Evolutionary conservation across 2,329 filamentous ascomycete genomes (phyloP).

Genomic region (Amauroascus niger): DNA sequence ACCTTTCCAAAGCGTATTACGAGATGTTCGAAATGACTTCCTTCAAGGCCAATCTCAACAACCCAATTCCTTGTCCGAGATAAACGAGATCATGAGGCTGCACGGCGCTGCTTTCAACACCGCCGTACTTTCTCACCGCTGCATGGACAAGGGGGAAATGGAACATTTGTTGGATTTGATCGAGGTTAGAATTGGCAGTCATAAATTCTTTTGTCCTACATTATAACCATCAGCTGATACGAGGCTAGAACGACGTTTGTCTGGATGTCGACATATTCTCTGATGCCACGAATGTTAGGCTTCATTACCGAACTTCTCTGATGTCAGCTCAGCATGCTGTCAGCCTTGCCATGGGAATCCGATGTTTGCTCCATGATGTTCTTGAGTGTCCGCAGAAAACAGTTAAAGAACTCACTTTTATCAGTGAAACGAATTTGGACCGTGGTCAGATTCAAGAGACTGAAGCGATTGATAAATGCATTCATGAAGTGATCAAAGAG

Average conservation of each 20-base stretch:
- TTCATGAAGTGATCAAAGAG: neutral
- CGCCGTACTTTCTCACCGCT: neutral
- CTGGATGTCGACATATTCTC: neutral
- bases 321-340: neutral
- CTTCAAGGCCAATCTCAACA: neutral
- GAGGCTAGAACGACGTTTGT: neutral
- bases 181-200: neutral
- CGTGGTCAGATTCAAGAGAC: neutral
- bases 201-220: neutral
- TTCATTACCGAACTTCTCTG: neutral
- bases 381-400: neutral
- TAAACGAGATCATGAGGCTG: neutral
- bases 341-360: neutral
- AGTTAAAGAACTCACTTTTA: neutral
- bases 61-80: neutral
- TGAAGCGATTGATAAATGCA: neutral
- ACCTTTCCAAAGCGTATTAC: neutral
- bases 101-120: neutral
- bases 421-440: neutral
- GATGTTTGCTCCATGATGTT: neutral
- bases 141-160: neutral
- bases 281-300: neutral
- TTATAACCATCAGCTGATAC: neutral
- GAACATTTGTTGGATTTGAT: neutral
- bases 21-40: neutral